phyloP scores from a whole-genome alignment of 164 flowering plant genomes.

The Pachysandra terminalis region DNA sequence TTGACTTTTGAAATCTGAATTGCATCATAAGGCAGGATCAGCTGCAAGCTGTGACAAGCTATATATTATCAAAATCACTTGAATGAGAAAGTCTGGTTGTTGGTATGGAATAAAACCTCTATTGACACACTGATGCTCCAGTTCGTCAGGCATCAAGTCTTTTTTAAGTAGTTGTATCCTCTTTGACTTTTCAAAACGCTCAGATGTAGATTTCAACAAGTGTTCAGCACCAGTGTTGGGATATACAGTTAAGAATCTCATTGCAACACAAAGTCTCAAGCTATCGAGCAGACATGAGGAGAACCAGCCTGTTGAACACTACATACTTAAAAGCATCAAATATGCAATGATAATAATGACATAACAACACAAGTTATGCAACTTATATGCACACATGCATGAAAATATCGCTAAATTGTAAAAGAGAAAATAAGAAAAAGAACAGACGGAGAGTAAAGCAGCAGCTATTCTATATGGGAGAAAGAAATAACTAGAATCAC shows the following conservation, averaged over 20 bases:
- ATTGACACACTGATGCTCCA: constrained; percentile 26
- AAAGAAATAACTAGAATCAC: too few species aligned
- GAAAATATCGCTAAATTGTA: too few species aligned
- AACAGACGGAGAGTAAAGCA: too few species aligned
- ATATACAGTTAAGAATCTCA: constrained; percentile 65
- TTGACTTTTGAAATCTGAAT: too few species aligned
- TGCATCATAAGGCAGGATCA: too few species aligned
- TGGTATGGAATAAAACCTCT: constrained; percentile 37
- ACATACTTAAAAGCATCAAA: constrained; percentile 18
- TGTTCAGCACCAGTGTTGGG: constrained; percentile 51
- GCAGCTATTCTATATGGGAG: too few species aligned
- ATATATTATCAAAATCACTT: too few species aligned
- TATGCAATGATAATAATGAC: constrained; percentile 1
- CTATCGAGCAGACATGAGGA: constrained; percentile 32
- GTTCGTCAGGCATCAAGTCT: constrained; percentile 28
- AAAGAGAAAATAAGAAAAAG: too few species aligned
- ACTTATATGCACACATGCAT: too few species aligned
- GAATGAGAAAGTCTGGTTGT: too few species aligned
- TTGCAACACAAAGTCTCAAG: constrained; percentile 49
- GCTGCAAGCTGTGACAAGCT: too few species aligned
- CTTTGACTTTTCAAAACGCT: constrained; percentile 63
- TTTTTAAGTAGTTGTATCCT: constrained; percentile 28
- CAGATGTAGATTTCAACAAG: constrained; percentile 39
- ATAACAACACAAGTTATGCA: neutral
- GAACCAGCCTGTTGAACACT: constrained; percentile 85